Conservation (phyloP, 345 rosid species). For the Dovyalis caffra region DNA sequence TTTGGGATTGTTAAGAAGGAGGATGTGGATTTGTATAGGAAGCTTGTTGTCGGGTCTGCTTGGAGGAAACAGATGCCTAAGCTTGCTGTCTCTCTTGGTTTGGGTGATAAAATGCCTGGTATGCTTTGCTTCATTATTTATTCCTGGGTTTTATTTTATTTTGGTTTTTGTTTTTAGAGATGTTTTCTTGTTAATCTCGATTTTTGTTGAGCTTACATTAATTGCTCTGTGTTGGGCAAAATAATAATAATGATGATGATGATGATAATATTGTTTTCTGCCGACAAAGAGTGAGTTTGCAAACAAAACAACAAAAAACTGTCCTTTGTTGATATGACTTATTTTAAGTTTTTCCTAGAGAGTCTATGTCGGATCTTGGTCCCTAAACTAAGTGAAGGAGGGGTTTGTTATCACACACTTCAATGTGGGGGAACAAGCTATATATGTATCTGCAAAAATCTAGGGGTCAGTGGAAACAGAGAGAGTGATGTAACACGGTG, state of each 20-base stretch:
- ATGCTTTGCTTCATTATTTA: constrained; percentile 20
- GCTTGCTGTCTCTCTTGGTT: constrained; percentile 89
- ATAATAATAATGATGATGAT: too few species aligned
- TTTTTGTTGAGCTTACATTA: not conserved
- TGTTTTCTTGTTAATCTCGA: not conserved
- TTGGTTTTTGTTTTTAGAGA: too few species aligned
- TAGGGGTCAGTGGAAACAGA: not conserved
- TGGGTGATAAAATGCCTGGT: constrained; percentile 97
- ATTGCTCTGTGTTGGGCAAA: too few species aligned
- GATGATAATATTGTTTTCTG: not conserved
- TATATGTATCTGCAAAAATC: not conserved
- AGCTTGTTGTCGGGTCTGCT: constrained; percentile 90
- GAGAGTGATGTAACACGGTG: not conserved
- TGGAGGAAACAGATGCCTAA: constrained; percentile 99
- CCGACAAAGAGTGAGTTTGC: not conserved
- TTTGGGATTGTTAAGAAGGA: constrained; percentile 83
- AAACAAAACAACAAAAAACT: not conserved
- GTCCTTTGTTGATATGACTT: not conserved
- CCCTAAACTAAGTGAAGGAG: too few species aligned
- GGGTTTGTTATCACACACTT: too few species aligned
- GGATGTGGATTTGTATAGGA: constrained; percentile 75
- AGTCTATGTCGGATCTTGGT: not conserved
- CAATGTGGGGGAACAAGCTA: too few species aligned
- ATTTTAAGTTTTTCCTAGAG: not conserved
- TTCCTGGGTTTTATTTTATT: not conserved